These are phyloP conservation scores for Eragrostis nindensis DNA, from an alignment of 176 grass and related monocot genomes.

Conservation along the genomic window DNA sequence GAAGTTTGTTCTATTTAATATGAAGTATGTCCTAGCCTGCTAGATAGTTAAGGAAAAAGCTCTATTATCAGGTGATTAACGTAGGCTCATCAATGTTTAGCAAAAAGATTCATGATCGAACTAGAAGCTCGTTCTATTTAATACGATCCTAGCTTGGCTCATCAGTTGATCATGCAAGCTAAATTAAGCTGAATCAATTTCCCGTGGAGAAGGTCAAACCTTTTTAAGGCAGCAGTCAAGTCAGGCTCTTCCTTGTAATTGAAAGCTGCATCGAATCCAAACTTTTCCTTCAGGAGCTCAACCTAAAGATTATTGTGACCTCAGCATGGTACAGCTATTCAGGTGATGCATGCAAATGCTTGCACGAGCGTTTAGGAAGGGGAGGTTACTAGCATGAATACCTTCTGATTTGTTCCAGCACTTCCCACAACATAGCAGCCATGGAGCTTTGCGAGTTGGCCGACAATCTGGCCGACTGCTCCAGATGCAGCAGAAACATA, in stretches of 20 bases:
- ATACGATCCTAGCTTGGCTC: background rate
- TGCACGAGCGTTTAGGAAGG: background rate
- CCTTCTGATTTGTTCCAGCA: slow-evolving; percentile 72
- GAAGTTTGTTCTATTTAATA: background rate
- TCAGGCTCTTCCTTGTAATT: slow-evolving; percentile 95
- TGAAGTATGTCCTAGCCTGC: background rate
- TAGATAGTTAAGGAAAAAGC: too few species aligned
- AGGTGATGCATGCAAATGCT: background rate
- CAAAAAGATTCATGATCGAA: background rate
- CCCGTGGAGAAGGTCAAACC: background rate
- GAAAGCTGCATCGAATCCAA: slow-evolving; percentile 85
- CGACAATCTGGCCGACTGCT: slow-evolving; percentile 92
- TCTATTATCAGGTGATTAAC: too few species aligned
- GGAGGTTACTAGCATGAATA: background rate
- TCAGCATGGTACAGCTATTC: background rate
- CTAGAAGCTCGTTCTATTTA: background rate
- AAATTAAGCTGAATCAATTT: background rate
- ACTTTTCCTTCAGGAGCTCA: slow-evolving; percentile 76
- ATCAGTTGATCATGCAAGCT: background rate
- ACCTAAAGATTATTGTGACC: slow-evolving; percentile 46
- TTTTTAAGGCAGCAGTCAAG: slow-evolving; percentile 63
- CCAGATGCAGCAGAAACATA: slow-evolving; percentile 90
- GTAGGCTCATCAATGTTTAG: background rate
- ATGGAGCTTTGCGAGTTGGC: slow-evolving; percentile 90
- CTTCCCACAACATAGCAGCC: slow-evolving; percentile 90